A percentile compares a stretch with the other conserved stretches of the same genome.
Conservation (phyloP, 257 asterid species). For the Scutellaria galericulata region DNA sequence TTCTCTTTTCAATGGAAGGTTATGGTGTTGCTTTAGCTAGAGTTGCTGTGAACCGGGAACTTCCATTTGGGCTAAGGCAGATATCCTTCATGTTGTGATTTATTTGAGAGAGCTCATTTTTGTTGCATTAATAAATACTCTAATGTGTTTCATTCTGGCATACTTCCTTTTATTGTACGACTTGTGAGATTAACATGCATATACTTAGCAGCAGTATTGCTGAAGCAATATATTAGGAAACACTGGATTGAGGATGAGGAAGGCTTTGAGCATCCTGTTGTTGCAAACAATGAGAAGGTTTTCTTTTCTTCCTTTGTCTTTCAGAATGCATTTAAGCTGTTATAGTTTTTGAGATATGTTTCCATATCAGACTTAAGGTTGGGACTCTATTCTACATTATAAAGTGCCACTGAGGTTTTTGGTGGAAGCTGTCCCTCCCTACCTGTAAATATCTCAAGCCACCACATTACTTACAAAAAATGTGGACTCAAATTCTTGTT, state of each 20-base stretch:
- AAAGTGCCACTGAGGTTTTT: neutral
- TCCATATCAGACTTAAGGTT: slow-evolving; percentile 25
- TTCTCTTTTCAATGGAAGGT: slow-evolving; percentile 50
- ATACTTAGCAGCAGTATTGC: slow-evolving; percentile 92
- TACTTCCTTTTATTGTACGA: slow-evolving; percentile 4
- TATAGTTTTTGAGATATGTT: neutral
- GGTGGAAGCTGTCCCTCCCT: neutral
- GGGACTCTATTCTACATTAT: slow-evolving; percentile 22
- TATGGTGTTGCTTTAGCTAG: slow-evolving; percentile 82
- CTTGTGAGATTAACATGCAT: slow-evolving; percentile 61
- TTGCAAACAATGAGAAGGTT: slow-evolving; percentile 81
- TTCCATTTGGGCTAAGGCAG: slow-evolving; percentile 78
- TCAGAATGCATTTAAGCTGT: slow-evolving; percentile 10
- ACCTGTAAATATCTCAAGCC: neutral
- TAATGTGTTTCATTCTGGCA: neutral
- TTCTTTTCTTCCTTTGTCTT: slow-evolving; percentile 25
- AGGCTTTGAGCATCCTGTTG: slow-evolving; percentile 89
- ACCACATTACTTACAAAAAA: neutral
- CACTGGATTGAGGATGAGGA: slow-evolving; percentile 90
- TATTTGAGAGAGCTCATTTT: slow-evolving; percentile 6
- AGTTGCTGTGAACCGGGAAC: slow-evolving; percentile 76
- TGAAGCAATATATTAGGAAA: slow-evolving; percentile 85
- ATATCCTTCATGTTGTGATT: slow-evolving; percentile 68
- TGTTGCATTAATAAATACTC: slow-evolving; percentile 5
- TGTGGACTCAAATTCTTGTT: slow-evolving; percentile 15